Base-by-base conservation (phyloP, 2,329 filamentous ascomycete genomes). In the Tolypocladium nubicola region DNA sequence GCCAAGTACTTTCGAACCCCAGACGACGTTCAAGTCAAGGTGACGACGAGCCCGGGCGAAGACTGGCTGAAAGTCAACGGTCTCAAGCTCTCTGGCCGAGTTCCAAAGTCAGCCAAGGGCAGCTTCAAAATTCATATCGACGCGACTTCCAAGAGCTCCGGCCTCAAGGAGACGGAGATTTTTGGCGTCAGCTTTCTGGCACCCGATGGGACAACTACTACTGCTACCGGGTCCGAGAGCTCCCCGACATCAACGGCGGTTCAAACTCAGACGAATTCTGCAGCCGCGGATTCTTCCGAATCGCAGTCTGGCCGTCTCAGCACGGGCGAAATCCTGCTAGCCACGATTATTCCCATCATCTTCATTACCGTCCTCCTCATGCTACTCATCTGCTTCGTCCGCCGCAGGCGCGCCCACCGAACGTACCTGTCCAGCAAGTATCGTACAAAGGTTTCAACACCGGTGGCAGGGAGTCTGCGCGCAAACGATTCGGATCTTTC, bases 41-140 rank as follows among this genome's bases (percentile, higher is more conserved):
- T 79, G 19, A 64, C 68, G 8, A 65, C 71, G 0, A 64, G 62
- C n/a, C 72, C 75, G 0, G 60, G 67, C 0, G 62, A 73, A 23
- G 63, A 72, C 30, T 82, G 79, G 79, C 65, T 82, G 5, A 67
- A 68, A 3, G 67, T 75, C 10, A 63, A 76, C 19, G 66, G 67
- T 0, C 63, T 73, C 43, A 71, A 69, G 4, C 61, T 81, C 7
- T 71, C 68, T 0, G 78, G 79, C 1, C 66, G 67, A 19, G 70
- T 74, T 1, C 77, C 78, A 0, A 66, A 62, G 9, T 67, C 66
- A 3, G 66, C 70, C 2, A 63, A 62, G 4, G 62, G 74, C 63
- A 43, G 68, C 58, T 54, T 73, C 60, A 55, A 65, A 11, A 60
- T 74, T 19, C 61, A 60, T n/a, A 62, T 74, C 30, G 60, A 65